Evolutionary conservation across 495 filamentous ascomycete species (phyloP).

Genomic region (Neurospora sp.): DNA sequence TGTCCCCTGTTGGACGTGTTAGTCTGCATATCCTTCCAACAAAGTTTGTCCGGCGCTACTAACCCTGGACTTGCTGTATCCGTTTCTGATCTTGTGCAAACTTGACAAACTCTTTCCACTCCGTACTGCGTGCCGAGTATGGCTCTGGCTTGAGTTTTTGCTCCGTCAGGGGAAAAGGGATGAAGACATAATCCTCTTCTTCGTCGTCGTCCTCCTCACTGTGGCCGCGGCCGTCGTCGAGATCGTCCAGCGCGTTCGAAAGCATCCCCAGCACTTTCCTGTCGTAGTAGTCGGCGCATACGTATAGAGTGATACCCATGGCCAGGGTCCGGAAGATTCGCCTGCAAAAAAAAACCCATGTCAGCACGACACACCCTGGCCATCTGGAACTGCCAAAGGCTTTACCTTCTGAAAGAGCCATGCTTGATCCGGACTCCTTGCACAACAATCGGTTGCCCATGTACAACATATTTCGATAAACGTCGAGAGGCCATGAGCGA

Average conservation of each 20-base stretch:
- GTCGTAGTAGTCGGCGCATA: neutral
- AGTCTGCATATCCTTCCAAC: neutral
- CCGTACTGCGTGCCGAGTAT: conserved; percentile 55
- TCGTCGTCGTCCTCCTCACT: conserved; percentile 19
- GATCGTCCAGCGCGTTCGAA: conserved; percentile 28
- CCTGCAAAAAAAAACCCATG: neutral
- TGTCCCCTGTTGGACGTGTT: conserved; percentile 11
- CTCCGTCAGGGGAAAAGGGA: conserved; percentile 49
- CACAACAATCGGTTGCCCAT: conserved; percentile 14
- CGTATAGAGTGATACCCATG: neutral
- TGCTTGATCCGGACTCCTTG: conserved; percentile 27
- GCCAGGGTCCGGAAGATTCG: neutral
- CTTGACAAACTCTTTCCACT: conserved; percentile 57
- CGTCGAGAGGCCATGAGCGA: conserved; percentile 9
- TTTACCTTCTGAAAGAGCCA: conserved; percentile 1
- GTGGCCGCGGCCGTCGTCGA: neutral
- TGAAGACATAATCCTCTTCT: conserved; percentile 37
- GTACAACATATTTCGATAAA: conserved; percentile 2
- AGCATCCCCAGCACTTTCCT: conserved; percentile 8
- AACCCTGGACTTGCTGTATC: conserved; percentile 42
- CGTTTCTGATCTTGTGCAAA: conserved; percentile 41
- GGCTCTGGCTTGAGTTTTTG: conserved; percentile 26
- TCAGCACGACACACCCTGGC: neutral
- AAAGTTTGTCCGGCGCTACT: neutral
- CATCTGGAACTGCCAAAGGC: neutral